Conservation (phyloP, 768 basidiomycete genomes). For the Podaxis sp. region DNA sequence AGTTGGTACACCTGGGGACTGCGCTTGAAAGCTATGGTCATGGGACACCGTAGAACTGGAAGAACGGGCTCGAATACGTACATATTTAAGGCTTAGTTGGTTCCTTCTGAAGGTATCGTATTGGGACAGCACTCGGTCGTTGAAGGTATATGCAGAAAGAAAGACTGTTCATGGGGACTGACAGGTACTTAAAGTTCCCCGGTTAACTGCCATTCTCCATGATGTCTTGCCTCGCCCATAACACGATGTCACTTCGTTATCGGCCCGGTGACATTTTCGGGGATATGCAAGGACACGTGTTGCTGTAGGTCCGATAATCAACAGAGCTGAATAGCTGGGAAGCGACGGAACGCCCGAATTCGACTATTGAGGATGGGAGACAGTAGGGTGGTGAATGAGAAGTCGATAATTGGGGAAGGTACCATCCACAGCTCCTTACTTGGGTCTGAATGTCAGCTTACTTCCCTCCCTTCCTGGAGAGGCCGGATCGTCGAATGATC, state of each 20-base stretch:
- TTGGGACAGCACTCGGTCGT: background rate
- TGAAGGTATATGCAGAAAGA: slow-evolving; percentile 1
- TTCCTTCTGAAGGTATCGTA: background rate
- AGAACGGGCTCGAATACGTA: background rate
- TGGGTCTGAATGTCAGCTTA: background rate
- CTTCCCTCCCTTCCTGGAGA: no score
- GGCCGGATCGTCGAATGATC: no score
- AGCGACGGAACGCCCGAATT: background rate
- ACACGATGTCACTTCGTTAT: slow-evolving; percentile 11
- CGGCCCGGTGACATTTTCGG: slow-evolving; percentile 10
- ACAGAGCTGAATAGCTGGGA: background rate
- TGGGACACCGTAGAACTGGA: background rate
- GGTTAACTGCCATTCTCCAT: slow-evolving; percentile 2
- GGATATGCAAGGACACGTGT: slow-evolving; percentile 11
- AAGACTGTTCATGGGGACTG: background rate
- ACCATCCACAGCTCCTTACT: background rate
- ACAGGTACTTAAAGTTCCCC: background rate
- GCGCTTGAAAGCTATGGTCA: background rate
- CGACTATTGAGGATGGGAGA: background rate
- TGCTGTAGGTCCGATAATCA: slow-evolving; percentile 7
- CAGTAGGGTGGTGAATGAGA: background rate
- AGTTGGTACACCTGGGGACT: background rate
- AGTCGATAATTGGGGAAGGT: background rate
- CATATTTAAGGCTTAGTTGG: background rate
- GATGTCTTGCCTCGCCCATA: slow-evolving; percentile 13